phyloP scores from a whole-genome alignment of 495 filamentous ascomycete species.

The Astrocystis sublimbata region DNA sequence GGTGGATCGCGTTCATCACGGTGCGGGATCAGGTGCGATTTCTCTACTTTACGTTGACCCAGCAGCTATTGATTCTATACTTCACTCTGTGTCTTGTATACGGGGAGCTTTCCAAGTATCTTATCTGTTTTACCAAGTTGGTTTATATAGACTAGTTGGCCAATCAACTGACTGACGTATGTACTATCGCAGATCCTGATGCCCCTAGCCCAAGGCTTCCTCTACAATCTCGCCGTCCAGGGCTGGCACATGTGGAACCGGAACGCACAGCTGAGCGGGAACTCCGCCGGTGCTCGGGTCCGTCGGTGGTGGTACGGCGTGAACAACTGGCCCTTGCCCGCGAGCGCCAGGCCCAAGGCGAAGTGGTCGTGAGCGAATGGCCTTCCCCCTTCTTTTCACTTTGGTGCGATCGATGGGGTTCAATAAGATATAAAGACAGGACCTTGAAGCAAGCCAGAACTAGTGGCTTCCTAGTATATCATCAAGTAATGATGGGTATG shows the following conservation, averaged over 20 bases:
- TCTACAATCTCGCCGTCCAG: conserved; percentile 76
- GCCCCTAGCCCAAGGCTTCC: conserved; percentile 76
- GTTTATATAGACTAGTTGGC: no score
- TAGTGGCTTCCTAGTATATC: no score
- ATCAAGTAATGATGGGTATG: no score
- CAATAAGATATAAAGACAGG: no score
- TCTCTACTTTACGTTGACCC: not conserved
- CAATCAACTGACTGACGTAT: conserved; percentile 8
- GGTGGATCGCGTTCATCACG: conserved; percentile 80
- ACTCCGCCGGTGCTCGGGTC: conserved; percentile 66
- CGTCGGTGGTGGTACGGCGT: conserved; percentile 90
- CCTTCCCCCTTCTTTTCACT: no score
- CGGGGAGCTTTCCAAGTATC: not conserved
- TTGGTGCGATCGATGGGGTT: no score
- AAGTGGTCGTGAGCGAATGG: not conserved
- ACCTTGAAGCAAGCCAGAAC: no score
- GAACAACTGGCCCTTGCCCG: conserved; percentile 73
- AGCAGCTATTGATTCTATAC: not conserved
- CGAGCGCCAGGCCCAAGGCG: not conserved
- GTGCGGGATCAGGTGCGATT: conserved; percentile 74
- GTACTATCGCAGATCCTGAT: conserved; percentile 64
- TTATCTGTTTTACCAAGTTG: no score
- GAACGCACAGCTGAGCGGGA: conserved; percentile 67
- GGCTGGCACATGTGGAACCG: conserved; percentile 87
- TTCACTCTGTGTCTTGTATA: not conserved